Evolutionary conservation across 176 grass and related monocot genomes (phyloP), one percentile per base, ranked within the genome.

Genomic region (Carex myosuroides): DNA sequence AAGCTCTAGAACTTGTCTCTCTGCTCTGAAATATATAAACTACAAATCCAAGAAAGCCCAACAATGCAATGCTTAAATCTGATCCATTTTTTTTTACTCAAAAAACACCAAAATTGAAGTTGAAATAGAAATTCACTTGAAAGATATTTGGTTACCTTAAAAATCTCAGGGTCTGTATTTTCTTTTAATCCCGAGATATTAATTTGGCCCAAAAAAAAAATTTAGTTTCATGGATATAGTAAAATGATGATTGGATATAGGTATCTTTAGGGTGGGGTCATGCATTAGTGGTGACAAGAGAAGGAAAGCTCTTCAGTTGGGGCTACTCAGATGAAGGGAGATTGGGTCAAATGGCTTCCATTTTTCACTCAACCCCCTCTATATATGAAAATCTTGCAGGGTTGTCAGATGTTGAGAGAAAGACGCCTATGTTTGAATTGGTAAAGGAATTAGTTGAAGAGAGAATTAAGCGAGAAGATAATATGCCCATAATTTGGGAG

Each of bases 241-340:
- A 48, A 12, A 42, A 72, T 54, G 44, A 53, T 76, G 72, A 54
- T 55, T 76, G 4, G 4, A 76, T 4, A 55, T 82, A 98, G 92
- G 95, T 94, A 77, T 94, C 86, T 75, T 93, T 94, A 89, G 92
- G 92, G 82, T 94, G 92, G 95, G 95, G 95, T 5, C 92, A 94
- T 87, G 88, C 92, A 76, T 86, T 94, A 81, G 95, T 91, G 66
- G 80, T 93, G 82, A 93, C 91, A 42, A 86, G 88, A 67, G 86
- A 94, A 66, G 92, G 95, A 58, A 87, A 87, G 13, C 59, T 98
- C 67, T 91, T 98, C 87, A 92, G 95, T 85, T 94, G 92, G 95
- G 92, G 95, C 14, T 98, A 93, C 81, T 87, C 92, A 33, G 92
- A 91, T 53, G 90, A 88, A 84, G 95, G 95, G 85, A 92, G 92